Evolutionary conservation across 371 early-diverging fungal species (phyloP), one percentile per base, ranked within the genome.

Genomic region (Dinochytrium kinnereticum): DNA sequence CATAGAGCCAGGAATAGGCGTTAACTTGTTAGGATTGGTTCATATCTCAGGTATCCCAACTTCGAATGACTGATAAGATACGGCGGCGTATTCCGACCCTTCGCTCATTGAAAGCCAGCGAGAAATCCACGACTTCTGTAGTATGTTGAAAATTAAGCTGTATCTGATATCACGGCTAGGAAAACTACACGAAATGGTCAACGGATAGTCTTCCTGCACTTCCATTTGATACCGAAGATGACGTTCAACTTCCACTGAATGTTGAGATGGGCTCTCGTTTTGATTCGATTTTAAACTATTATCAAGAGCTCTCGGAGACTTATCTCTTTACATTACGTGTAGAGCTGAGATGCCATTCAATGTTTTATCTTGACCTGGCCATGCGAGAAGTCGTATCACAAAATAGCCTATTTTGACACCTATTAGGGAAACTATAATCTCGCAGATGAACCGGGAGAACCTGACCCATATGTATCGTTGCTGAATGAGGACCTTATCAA

Each of bases 311-410:
- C 44, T 90, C 96, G 0, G 91, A 92, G 61, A 91, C 90, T 13
- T 93, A 91, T 64, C 75, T 96, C 37, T 91, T 92, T 72, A 90
- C 93, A 0, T 78, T 97, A 28, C 86, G 94, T 39, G 83, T 95
- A 26, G 97, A 97, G 80, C 83, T 93, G 28, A 89, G 95, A 21
- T 91, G 93, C 59, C 96, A 95, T 80, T 87, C 92, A 49, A 89
- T 95, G 82, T 94, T 93, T 73, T 95, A 92, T 71, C 79, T 96
- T 66, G 96, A 97, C 76, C 85, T 96, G 81, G 95, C 95, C 2
- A 89, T 92, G 51, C 88, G 96, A n/a, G 96, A 96, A 85, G 94
- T 92, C 19, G 26, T 26, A 2, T 19, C 21, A 57, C 30, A 61
- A 34, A 36, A 19, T 66, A 38, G 19, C 10, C 61, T 38, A 51